Evolutionary conservation across 148 eudicot species (phyloP).

Genomic region (Diospyros lotus): DNA sequence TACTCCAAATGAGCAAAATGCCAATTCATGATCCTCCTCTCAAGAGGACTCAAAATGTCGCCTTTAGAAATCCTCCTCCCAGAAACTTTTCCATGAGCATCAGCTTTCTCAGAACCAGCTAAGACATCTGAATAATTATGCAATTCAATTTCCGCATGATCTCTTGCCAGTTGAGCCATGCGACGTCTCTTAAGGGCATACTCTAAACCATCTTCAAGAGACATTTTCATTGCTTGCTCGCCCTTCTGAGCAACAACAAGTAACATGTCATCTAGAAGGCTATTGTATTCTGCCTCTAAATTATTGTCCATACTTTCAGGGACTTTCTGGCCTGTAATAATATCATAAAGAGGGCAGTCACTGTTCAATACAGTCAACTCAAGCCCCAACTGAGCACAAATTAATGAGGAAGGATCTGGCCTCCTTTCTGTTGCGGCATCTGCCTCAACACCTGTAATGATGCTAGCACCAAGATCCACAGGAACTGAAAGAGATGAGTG

Average conservation of each 20-base stretch:
- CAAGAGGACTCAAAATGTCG: slow-evolving; percentile 75
- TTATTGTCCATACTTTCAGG: slow-evolving; percentile 78
- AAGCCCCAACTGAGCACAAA: slow-evolving; percentile 96
- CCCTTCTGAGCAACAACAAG: slow-evolving; percentile 88
- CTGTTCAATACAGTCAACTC: slow-evolving; percentile 90
- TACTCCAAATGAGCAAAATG: slow-evolving; percentile 98
- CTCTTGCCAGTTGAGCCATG: slow-evolving; percentile 28
- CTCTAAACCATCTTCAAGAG: slow-evolving; percentile 96
- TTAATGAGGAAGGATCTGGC: slow-evolving; percentile 92
- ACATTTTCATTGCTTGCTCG: slow-evolving; percentile 70
- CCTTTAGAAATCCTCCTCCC: slow-evolving; percentile 23
- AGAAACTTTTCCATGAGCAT: slow-evolving; percentile 19
- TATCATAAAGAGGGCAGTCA: slow-evolving; percentile 97
- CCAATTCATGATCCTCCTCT: slow-evolving; percentile 99
- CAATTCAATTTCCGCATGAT: slow-evolving; percentile 21
- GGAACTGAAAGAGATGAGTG: slow-evolving; percentile 92
- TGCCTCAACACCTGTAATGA: slow-evolving; percentile 98
- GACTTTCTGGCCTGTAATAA: slow-evolving; percentile 78
- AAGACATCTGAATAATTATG: slow-evolving; percentile 22
- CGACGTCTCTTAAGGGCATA: slow-evolving; percentile 71
- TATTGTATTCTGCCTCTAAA: slow-evolving; percentile 87
- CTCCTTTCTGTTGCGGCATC: slow-evolving; percentile 92
- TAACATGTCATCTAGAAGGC: slow-evolving; percentile 87
- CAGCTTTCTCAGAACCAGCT: slow-evolving; percentile 18
- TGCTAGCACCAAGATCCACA: slow-evolving; percentile 99